A percentile compares a stretch with the other conserved stretches of the same genome.
Evolutionary conservation across 169 alveolate genomes (phyloP).

Genomic region (Eimeria zaria): DNA sequence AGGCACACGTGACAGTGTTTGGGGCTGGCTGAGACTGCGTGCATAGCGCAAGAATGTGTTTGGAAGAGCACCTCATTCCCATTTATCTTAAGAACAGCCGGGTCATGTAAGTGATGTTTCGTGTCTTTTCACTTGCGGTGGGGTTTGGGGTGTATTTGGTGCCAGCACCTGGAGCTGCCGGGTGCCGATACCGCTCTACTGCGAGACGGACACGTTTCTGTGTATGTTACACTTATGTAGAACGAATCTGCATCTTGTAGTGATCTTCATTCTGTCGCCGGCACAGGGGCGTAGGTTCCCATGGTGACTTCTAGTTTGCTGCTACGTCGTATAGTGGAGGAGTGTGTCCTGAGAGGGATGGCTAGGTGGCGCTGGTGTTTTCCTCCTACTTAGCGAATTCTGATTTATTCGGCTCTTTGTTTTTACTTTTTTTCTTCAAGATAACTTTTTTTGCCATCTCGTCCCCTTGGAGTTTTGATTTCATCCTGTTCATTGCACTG

Average conservation of each 20-base stretch:
- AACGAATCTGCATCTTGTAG: neutral
- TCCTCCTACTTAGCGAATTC: neutral
- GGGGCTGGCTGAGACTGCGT: constrained; percentile 46
- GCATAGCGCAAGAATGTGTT: neutral
- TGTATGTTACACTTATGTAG: neutral
- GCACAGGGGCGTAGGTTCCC: constrained; percentile 15
- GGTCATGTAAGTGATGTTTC: neutral
- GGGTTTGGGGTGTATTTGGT: constrained; percentile 3
- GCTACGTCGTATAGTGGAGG: neutral
- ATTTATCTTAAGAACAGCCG: neutral
- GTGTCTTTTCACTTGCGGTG: constrained; percentile 26
- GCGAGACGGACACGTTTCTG: constrained; percentile 35
- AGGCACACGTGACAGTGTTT: constrained; percentile 45
- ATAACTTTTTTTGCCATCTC: neutral
- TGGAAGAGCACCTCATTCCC: neutral
- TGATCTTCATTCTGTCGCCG: neutral
- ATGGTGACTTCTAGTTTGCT: neutral
- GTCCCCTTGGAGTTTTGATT: neutral
- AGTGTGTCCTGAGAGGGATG: neutral
- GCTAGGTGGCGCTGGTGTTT: neutral
- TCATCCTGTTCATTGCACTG: neutral
- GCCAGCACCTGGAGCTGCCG: neutral
- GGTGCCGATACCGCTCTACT: neutral
- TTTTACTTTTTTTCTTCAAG: neutral
- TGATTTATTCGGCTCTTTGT: neutral